Evolutionary conservation across 2,329 filamentous ascomycete species (phyloP).

Genomic region (Claviceps arundinis): DNA sequence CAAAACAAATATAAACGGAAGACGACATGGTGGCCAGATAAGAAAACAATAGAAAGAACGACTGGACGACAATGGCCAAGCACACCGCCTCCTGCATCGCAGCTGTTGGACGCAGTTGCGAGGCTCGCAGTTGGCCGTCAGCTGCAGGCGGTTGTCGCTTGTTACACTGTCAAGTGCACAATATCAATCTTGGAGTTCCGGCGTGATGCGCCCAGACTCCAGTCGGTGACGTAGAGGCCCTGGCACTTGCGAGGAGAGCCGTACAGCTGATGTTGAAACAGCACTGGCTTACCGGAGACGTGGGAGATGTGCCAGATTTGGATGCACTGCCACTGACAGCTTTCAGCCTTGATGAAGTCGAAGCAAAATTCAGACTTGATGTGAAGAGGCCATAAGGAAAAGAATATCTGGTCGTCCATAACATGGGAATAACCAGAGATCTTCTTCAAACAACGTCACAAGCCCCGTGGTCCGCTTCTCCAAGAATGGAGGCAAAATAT

Average conservation of each 20-base stretch:
- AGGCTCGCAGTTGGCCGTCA: background rate
- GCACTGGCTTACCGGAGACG: constrained; percentile 1
- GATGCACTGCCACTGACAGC: background rate
- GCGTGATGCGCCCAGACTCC: no score
- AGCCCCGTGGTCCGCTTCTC: background rate
- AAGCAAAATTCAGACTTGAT: background rate
- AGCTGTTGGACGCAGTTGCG: background rate
- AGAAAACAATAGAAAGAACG: background rate
- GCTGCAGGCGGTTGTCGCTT: background rate
- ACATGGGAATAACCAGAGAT: background rate
- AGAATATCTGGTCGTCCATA: no score
- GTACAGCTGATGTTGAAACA: no score
- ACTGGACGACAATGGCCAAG: background rate
- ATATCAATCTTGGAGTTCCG: no score
- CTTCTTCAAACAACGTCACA: background rate
- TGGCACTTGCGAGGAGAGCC: no score
- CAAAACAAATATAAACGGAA: background rate
- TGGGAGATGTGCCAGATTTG: background rate
- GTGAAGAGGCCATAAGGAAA: background rate
- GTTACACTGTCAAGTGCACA: background rate
- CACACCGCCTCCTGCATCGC: background rate
- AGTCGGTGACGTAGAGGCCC: no score
- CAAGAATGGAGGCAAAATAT: background rate
- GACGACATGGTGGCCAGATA: background rate
- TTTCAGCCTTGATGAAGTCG: background rate